Percentiles rank a stretch among this genome's conserved stretches.
Evolutionary conservation across 108 stramenopile species (phyloP).

Genomic region (Cyclotella kingstonii): DNA sequence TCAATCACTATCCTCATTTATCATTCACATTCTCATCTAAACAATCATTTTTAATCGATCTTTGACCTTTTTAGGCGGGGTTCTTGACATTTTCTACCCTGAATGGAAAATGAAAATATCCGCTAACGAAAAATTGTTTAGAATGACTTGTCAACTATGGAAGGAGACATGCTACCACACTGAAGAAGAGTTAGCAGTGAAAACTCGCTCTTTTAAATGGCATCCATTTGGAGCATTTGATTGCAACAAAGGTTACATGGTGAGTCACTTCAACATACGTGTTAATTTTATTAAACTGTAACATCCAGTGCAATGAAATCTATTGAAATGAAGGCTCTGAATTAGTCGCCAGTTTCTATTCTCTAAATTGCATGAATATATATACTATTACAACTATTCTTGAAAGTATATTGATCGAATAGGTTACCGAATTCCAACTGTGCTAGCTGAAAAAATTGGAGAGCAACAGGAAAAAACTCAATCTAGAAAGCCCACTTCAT

Average conservation of each 20-base stretch:
- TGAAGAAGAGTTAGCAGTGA: constrained; percentile 42
- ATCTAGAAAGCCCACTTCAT: not conserved
- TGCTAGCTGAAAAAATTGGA: constrained; percentile 60
- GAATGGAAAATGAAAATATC: constrained; percentile 82
- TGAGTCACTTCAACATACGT: constrained; percentile 3
- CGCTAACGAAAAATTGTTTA: constrained; percentile 59
- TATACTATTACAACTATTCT: no score
- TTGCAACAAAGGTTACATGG: constrained; percentile 59
- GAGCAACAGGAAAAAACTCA: constrained; percentile 11
- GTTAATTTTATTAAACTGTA: constrained; percentile 2
- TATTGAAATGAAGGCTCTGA: no score
- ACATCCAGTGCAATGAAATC: no score
- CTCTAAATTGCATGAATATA: not conserved
- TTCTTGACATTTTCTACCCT: constrained; percentile 87
- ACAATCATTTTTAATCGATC: no score
- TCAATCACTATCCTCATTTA: not conserved
- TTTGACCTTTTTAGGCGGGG: constrained; percentile 54
- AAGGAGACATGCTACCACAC: constrained; percentile 65
- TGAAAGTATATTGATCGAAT: constrained; percentile 89
- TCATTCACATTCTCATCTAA: not conserved
- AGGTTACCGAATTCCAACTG: constrained; percentile 82
- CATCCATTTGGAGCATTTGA: constrained; percentile 82
- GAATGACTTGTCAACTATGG: constrained; percentile 77
- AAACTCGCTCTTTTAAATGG: constrained; percentile 48
- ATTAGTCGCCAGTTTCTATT: no score